Percentiles rank a stretch among this genome's conserved stretches.
phyloP scores from a whole-genome alignment of 2,329 filamentous ascomycete species.

The Penicillium sp. region DNA sequence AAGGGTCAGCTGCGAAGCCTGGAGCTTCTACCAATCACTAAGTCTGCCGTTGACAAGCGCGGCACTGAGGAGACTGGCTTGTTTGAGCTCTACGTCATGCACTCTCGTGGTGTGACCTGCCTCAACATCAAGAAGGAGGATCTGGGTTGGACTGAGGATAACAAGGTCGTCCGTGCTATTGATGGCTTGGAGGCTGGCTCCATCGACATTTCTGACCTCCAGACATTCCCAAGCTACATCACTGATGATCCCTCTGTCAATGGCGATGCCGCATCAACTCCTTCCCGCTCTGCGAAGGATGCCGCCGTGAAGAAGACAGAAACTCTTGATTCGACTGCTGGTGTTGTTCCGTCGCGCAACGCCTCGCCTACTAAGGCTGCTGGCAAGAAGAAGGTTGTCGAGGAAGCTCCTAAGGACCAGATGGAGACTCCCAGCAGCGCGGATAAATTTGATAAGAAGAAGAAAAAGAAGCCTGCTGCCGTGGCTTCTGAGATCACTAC shows the following conservation, averaged over 20 bases:
- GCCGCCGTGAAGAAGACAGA: constrained; percentile 40
- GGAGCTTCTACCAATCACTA: constrained; percentile 75
- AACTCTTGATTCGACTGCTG: constrained; percentile 27
- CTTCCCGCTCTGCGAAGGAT: constrained; percentile 43
- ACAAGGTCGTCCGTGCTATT: constrained; percentile 78
- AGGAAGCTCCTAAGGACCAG: constrained; percentile 40
- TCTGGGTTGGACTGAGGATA: constrained; percentile 87
- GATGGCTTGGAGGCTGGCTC: constrained; percentile 74
- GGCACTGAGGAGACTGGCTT: constrained; percentile 69
- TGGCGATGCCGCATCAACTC: constrained; percentile 42
- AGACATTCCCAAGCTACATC: constrained; percentile 48
- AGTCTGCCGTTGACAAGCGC: constrained; percentile 53
- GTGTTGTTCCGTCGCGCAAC: constrained; percentile 30
- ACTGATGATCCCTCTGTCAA: constrained; percentile 49
- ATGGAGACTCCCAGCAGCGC: constrained; percentile 31
- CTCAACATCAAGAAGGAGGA: constrained; percentile 83
- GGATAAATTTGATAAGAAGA: constrained; percentile 70
- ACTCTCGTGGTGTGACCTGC: constrained; percentile 94
- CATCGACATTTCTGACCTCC: constrained; percentile 73
- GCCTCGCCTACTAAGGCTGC: constrained; percentile 44
- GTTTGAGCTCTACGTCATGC: constrained; percentile 96
- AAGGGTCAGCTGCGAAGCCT: constrained; percentile 86
- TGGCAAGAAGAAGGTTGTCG: constrained; percentile 43
- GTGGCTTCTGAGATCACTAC: constrained; percentile 43
- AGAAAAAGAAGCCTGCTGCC: constrained; percentile 61